Conservation (phyloP, 108 stramenopile genomes). For the Stephanodiscus triporus region DNA sequence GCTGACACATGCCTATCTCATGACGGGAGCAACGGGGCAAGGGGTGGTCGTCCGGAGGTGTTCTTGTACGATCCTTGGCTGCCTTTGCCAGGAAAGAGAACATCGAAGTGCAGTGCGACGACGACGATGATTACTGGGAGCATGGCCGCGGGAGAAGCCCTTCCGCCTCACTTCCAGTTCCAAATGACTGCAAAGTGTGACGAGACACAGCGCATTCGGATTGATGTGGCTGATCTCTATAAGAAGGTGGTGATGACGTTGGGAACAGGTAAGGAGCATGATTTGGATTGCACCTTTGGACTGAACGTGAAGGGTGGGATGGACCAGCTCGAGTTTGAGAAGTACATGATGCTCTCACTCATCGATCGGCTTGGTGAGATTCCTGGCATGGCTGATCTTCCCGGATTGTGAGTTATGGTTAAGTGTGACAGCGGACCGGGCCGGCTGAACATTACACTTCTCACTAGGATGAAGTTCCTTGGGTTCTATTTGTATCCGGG, state of each 20-base stretch:
- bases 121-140: conserved; percentile 20
- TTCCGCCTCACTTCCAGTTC: conserved; percentile 2
- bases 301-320: conserved; percentile 27
- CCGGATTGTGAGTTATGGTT: conserved; percentile 6
- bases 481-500: conserved; percentile 23
- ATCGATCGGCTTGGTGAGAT: neutral
- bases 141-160: conserved; percentile 12
- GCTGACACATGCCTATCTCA: conserved; percentile 16
- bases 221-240: neutral
- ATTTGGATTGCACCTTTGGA: conserved; percentile 5
- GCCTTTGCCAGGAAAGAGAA: conserved; percentile 5
- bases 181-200: neutral
- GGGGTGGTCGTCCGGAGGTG: conserved; percentile 18
- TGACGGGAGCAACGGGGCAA: conserved; percentile 13
- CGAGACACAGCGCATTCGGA: conserved; percentile 7
- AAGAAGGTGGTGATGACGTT: neutral
- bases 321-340: conserved; percentile 17
- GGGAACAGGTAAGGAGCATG: neutral
- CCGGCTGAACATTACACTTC: conserved; percentile 15
- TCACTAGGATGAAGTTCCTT: conserved; percentile 6
- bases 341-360: conserved; percentile 8
- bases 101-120: neutral
- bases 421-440: conserved; percentile 30
- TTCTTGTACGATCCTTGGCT: conserved; percentile 16
- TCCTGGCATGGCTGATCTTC: neutral